Evolutionary conservation across 1,139 yeast genomes (phyloP), one percentile per base, ranked within the genome.

Genomic region (Debaryomyces udenii): DNA sequence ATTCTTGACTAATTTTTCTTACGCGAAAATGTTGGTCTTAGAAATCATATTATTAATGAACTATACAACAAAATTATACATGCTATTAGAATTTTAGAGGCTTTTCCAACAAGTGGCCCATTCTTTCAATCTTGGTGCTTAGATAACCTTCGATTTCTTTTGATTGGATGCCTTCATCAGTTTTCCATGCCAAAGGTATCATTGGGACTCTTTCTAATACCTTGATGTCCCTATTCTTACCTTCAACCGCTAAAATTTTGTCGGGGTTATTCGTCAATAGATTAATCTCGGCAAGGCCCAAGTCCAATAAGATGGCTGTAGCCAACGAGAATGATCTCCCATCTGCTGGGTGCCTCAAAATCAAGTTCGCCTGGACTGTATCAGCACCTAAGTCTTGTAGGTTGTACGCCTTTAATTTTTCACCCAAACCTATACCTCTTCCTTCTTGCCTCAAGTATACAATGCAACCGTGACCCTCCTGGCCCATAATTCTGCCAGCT

Each of bases 371-470:
- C 62, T 91, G 95, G 9, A 94, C 98, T 0, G 99, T 94, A 63
- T 94, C 99, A 5, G 98, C 98, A 7, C 99, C 99, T 45, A 94
- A 74, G 64, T 94, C 99, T 67, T 94, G 99, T 51, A 94, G 71
- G 59, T 94, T 94, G 65, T 94, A 94, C 1, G 99, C 99, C 66
- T 94, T 94, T 52, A 94, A 76, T 66, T 94, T 94, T 59, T 94
- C 99, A 16, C 97, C 96, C 15, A 94, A 74, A 3, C 99, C 99
- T 50, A 94, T 94, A 16, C 99, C 99, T 46, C 99, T 81, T 41
- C 99, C 99, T 64, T 94, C 99, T 64, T 94, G 99, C 56, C 99
- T 81, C 48, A 94, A 71, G 61, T 94, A 94, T 1, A 94, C 98
- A 44, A 94, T 90, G 52, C 96, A 93, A 18, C 99, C 99, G 52